Evolutionary conservation across 1,284 basidiomycete genomes (phyloP).

Genomic region (Phylloboletellus chloephorus): DNA sequence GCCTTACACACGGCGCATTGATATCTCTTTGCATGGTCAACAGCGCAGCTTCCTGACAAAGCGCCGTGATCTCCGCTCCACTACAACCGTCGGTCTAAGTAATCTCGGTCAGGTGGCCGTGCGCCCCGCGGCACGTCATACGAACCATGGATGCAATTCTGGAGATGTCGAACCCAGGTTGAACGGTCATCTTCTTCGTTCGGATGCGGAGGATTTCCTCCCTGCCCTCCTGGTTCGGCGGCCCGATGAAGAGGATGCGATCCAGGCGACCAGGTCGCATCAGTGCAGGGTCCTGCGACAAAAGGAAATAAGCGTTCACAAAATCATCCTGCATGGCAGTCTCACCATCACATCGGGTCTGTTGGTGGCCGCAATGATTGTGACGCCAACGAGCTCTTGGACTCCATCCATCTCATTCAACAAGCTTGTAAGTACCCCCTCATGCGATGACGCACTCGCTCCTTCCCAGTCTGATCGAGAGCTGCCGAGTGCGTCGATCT

Average conservation of each 20-base stretch:
- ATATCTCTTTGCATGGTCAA: constrained; percentile 81
- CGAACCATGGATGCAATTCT: constrained; percentile 72
- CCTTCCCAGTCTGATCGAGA: constrained; percentile 65
- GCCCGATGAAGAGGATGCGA: constrained; percentile 90
- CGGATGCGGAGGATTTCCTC: constrained; percentile 83
- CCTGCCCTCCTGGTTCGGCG: constrained; percentile 76
- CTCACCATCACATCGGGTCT: constrained; percentile 87
- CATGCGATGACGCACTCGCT: constrained; percentile 50
- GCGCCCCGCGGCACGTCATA: neutral
- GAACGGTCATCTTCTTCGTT: constrained; percentile 76
- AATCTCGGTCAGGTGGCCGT: constrained; percentile 10
- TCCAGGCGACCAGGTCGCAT: constrained; percentile 96
- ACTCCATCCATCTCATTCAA: constrained; percentile 99
- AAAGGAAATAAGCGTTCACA: neutral
- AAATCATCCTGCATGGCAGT: constrained; percentile 6
- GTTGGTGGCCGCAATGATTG: constrained; percentile 95
- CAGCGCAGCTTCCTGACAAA: constrained; percentile 96
- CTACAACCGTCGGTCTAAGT: constrained; percentile 88
- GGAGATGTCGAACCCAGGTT: constrained; percentile 60
- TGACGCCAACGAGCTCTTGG: constrained; percentile 88
- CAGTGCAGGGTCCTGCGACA: constrained; percentile 79
- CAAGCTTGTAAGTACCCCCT: constrained; percentile 89
- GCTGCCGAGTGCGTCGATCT: constrained; percentile 91
- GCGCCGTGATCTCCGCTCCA: constrained; percentile 87
- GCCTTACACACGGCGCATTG: constrained; percentile 65